Conservation (phyloP, 257 asterid genomes). For the Solanum okadae region DNA sequence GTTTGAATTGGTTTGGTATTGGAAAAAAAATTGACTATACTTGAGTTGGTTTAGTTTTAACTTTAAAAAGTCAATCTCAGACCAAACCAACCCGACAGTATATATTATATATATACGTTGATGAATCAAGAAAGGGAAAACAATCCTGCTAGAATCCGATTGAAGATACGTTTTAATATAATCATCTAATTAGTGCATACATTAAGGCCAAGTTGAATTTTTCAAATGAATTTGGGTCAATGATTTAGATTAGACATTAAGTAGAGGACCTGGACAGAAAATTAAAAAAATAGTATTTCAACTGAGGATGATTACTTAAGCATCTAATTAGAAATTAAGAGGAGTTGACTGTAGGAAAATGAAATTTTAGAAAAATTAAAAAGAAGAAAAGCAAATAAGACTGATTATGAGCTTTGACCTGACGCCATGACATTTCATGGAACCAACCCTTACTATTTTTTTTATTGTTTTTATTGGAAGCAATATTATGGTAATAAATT, state of each 20-base stretch:
- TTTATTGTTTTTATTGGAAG: neutral
- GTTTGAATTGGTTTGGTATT: too few relatives aligned
- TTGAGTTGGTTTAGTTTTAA: too few relatives aligned
- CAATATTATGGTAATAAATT: neutral
- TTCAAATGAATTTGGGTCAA: constrained; percentile 8
- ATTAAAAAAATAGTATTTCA: neutral
- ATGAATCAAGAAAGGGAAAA: neutral
- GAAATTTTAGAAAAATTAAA: neutral
- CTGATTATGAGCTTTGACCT: constrained; percentile 22
- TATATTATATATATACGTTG: neutral
- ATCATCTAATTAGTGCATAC: constrained; percentile 23
- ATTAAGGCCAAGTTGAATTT: constrained; percentile 36
- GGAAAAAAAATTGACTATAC: too few relatives aligned
- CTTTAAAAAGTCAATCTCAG: too few relatives aligned
- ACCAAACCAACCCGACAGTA: rapidly evolving
- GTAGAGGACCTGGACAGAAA: neutral
- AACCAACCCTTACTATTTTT: neutral
- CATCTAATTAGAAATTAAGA: neutral
- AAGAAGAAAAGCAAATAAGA: neutral
- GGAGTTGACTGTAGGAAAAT: neutral
- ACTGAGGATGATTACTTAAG: neutral
- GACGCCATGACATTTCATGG: neutral
- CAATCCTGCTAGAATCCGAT: neutral
- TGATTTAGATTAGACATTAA: constrained; percentile 1
- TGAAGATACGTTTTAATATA: neutral